Base-by-base conservation (phyloP, 352 stramenopile species). In the Pythium sp. region DNA sequence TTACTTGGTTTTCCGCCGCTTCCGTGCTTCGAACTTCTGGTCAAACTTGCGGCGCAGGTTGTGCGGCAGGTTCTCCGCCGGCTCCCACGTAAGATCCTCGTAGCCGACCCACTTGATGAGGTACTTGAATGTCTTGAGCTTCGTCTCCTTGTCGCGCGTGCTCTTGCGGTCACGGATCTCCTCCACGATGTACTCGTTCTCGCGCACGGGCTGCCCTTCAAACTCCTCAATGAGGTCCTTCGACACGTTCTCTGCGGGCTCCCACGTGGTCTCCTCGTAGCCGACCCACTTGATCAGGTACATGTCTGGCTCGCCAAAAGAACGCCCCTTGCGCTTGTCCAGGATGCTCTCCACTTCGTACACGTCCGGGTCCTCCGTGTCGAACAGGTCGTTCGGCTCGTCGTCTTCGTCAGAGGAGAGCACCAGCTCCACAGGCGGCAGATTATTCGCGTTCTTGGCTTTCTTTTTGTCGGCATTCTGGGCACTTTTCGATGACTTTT, bases 31-130 rank as follows among this genome's bases (percentile, higher is more conserved):
- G 61, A 85, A 92, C 70, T 90, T 89, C 61, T 85, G 70, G 67
- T 94, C 86, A 56, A 91, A 94, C 68, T 90, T 94, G 60, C 84
- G 82, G 22, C 86, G 82, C 20, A 94, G 56, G 53, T 91, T 94
- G 69, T 90, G 86, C 22, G 86, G 86, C 30, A 94, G 59, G 70
- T 94, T 94, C 32, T 91, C 80, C 0, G 82, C 78, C 0, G 86
- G 86, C 57, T 94, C 86, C 86, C 86, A 94, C 55, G 86, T 94
- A 64, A 80, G 68, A 7, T 94, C 84, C 8, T 92, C 83, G 74
- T 94, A 94, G 65, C 86, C 84, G 49, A 94, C 79, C 86, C 86
- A 94, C 71, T 93, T 93, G 72, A 94, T 85, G n/a, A 88, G 78
- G 74, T 93, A 94, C 72, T 91, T 79, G 65, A 89, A 80, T 30